Evolutionary conservation across 1,284 basidiomycete species (phyloP), one percentile per base, ranked within the genome.

Genomic region (Ustilago vetiveriae): DNA sequence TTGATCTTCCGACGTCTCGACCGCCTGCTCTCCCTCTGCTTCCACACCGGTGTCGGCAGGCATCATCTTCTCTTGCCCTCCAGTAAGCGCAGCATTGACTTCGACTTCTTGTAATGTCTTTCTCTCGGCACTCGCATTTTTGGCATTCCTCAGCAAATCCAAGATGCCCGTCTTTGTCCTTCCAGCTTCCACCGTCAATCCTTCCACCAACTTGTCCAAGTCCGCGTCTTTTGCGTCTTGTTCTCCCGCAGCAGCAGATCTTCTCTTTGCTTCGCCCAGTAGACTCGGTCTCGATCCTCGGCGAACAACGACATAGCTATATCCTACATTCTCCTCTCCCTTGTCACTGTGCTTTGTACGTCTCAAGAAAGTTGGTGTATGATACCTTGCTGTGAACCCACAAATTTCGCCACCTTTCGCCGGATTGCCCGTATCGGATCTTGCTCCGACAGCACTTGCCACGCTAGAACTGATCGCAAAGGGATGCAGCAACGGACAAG

Each of bases 301-400:
- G 27, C 88, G 88, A 48, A 99, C 86, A 24, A 94, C 90, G 35
- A 98, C 88, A 80, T 98, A 99, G 17, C 92, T 92, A 80, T 94
- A 97, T 26, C 88, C 88, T 32, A 89, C 87, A 71, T 93, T 90
- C 83, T 95, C 92, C 74, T 95, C 91, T 3, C 91, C 92, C 32
- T 87, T 83, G 27, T 87, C 87, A 14, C 89, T 89, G 81, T 94
- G 92, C 81, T 95, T 95, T 6, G 94, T 97, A 68, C 85, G 86
- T 29, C 93, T 89, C 36, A 93, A 85, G 82, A 95, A 96, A 9
- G 85, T 83, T 7, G 95, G 94, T 14, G 92, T 87, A 78, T 94
- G 91, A 35, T 95, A 84, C 43, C 92, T 87, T 81, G 98, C 94
- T 6, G 88, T 88, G 83, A 96, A 97, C 10, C 89, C 87, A 78